phyloP scores from a whole-genome alignment of 768 basidiomycete species.

The Agaricus blazei region DNA sequence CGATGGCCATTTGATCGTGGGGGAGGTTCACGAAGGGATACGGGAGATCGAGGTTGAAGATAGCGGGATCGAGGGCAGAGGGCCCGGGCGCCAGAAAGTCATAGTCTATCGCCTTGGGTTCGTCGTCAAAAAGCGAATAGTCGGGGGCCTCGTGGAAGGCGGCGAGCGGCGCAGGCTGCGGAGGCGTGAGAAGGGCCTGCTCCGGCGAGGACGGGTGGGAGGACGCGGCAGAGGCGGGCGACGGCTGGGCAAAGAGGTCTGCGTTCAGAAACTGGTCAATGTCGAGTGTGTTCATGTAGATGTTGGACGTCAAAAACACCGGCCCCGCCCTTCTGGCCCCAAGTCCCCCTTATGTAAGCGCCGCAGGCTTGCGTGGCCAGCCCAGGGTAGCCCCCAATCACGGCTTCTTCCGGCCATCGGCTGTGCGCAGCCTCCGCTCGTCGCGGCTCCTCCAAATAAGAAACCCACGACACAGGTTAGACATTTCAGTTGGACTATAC shows the following conservation, averaged over 20 bases:
- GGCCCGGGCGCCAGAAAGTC: constrained; percentile 11
- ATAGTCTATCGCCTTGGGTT: constrained; percentile 30
- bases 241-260: constrained; percentile 46
- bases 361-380: constrained; percentile 1
- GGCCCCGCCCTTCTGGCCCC: background rate
- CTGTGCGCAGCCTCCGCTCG: no score
- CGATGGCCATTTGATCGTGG: constrained; percentile 37
- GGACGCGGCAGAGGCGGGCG: constrained; percentile 23
- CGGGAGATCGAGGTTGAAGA: constrained; percentile 14
- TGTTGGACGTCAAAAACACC: background rate
- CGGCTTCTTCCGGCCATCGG: no score
- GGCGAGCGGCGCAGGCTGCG: constrained; percentile 18
- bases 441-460: no score
- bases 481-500: no score
- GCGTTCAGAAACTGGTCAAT: constrained; percentile 65
- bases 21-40: constrained; percentile 8
- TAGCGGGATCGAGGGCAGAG: constrained; percentile 4
- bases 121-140: constrained; percentile 43
- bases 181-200: constrained; percentile 38
- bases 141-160: constrained; percentile 17
- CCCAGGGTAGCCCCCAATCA: no score
- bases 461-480: no score
- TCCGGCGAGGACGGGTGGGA: constrained; percentile 41
- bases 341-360: constrained; percentile 1
- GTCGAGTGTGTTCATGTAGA: constrained; percentile 19